Evolutionary conservation across 345 rosid genomes (phyloP).

Genomic region (Rhizophora apiculata): DNA sequence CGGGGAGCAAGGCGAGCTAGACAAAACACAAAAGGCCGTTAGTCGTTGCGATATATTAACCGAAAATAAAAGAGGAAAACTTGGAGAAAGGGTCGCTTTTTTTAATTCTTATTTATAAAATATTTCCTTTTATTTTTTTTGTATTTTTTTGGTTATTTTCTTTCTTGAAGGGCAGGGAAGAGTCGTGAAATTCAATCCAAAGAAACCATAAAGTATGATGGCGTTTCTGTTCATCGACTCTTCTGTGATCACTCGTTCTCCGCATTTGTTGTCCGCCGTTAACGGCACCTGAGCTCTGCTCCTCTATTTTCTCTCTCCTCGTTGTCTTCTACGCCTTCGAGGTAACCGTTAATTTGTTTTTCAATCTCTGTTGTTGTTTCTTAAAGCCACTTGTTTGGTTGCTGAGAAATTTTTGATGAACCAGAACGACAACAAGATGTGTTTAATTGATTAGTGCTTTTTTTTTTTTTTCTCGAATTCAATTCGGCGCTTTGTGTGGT

Average conservation of each 20-base stretch:
- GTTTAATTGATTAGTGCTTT: too few relatives aligned
- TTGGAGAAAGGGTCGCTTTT: conserved; percentile 36
- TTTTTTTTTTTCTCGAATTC: too few relatives aligned
- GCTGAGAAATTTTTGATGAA: neutral
- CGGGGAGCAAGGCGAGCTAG: too few relatives aligned
- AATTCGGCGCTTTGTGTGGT: too few relatives aligned
- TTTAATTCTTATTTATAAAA: too few relatives aligned
- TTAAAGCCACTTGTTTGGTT: neutral
- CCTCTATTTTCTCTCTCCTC: neutral
- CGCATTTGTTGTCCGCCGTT: too few relatives aligned
- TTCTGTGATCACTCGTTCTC: conserved; percentile 19
- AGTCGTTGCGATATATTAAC: conserved; percentile 23
- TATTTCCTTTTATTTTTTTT: too few relatives aligned
- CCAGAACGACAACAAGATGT: too few relatives aligned
- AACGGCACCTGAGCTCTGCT: too few relatives aligned
- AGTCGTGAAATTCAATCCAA: conserved; percentile 1
- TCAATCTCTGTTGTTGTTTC: neutral
- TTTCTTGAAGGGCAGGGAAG: conserved; percentile 19
- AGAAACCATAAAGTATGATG: neutral
- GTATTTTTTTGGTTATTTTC: neutral
- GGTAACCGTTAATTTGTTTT: too few relatives aligned
- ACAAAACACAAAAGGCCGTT: neutral
- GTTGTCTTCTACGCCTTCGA: too few relatives aligned
- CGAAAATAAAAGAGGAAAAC: neutral
- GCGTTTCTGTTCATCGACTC: conserved; percentile 13